phyloP scores from a whole-genome alignment of 768 basidiomycete genomes.

The Boletus pseudopeckii region DNA sequence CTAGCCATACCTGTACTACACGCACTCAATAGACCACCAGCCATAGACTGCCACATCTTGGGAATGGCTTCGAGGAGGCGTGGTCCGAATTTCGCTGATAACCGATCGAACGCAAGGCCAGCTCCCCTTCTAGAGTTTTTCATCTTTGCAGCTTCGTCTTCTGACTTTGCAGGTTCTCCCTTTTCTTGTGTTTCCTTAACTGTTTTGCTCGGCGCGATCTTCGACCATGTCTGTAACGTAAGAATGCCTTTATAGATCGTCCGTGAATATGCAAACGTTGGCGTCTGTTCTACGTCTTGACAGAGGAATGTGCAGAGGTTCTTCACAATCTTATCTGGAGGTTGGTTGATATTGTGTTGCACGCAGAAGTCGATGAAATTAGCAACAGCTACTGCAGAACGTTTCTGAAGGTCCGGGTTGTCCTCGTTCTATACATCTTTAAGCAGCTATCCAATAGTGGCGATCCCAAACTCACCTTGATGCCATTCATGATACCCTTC shows the following conservation, averaged over 20 bases:
- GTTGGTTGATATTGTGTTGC: conserved; percentile 67
- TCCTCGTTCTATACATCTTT: conserved; percentile 68
- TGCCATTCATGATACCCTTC: conserved; percentile 94
- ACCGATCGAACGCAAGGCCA: conserved; percentile 70
- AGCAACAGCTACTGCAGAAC: conserved; percentile 84
- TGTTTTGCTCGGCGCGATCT: conserved; percentile 32
- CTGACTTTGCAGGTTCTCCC: conserved; percentile 41
- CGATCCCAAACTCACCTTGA: conserved; percentile 65
- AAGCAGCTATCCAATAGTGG: conserved; percentile 1
- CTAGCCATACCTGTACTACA: conserved; percentile 57
- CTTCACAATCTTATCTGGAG: conserved; percentile 94
- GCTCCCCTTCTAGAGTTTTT: conserved; percentile 84
- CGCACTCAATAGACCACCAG: conserved; percentile 65
- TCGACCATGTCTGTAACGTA: conserved; percentile 55
- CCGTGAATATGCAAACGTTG: conserved; percentile 74
- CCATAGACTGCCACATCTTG: conserved; percentile 93
- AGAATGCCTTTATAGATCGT: conserved; percentile 69
- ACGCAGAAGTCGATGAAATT: conserved; percentile 86
- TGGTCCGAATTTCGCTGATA: conserved; percentile 75
- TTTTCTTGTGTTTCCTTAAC: conserved; percentile 43
- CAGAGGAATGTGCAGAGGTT: conserved; percentile 97
- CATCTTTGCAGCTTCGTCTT: conserved; percentile 56
- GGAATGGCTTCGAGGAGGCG: conserved; percentile 77
- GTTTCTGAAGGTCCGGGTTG: conserved; percentile 81
- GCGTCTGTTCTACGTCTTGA: conserved; percentile 85